Percentiles rank a stretch among this genome's conserved stretches.
Conservation (phyloP, 805 yeast genomes). For the Suhomyces faveliae region DNA sequence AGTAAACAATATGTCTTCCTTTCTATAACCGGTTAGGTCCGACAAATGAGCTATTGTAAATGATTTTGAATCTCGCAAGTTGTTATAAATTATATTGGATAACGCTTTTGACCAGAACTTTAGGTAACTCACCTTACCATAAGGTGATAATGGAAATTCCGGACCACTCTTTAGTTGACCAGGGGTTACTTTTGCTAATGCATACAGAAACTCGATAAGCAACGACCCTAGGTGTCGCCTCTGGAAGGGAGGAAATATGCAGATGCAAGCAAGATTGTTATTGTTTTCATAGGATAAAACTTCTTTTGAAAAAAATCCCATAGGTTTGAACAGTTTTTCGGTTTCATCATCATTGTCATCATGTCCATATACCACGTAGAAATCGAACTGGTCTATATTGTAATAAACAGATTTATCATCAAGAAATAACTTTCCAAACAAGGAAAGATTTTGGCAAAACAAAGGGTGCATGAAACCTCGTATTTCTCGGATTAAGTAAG, state of each 20-base stretch:
- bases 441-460: conserved; percentile 77
- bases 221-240: conserved; percentile 72
- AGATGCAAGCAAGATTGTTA: conserved; percentile 81
- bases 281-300: conserved; percentile 73
- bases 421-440: conserved; percentile 83
- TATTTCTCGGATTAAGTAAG: conserved; percentile 56
- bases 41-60: conserved; percentile 52
- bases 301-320: conserved; percentile 94
- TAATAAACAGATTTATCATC: conserved; percentile 89
- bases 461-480: conserved; percentile 62
- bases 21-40: conserved; percentile 59
- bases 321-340: conserved; percentile 42
- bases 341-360: conserved; percentile 16
- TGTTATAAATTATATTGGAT: conserved; percentile 19
- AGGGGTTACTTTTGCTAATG: conserved; percentile 52
- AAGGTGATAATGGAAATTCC: conserved; percentile 83
- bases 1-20: conserved; percentile 59
- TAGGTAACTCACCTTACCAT: conserved; percentile 72
- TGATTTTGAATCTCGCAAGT: conserved; percentile 5
- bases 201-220: conserved; percentile 80
- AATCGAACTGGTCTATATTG: conserved; percentile 74
- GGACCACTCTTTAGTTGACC: conserved; percentile 79
- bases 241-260: conserved; percentile 92
- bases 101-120: conserved; percentile 66
- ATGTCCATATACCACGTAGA: conserved; percentile 66